Conservation (phyloP, 139 green algal species). For the Spirogloea muscicola region DNA sequence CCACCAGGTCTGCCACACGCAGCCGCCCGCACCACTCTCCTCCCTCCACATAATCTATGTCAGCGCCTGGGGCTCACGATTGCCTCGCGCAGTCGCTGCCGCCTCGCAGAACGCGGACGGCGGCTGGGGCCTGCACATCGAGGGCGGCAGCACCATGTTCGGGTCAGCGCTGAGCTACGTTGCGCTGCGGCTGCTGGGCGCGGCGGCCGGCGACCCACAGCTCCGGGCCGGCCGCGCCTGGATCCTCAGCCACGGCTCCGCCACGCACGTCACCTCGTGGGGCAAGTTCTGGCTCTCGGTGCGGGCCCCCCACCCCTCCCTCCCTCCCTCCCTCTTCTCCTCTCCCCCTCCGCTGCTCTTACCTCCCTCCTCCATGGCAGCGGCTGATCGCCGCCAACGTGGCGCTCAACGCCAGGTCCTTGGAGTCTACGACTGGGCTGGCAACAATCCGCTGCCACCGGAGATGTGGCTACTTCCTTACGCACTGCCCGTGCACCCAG, state of each 20-base stretch:
- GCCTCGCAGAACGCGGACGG: slow-evolving; percentile 78
- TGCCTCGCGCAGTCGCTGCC: no score
- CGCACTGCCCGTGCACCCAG: slow-evolving; percentile 41
- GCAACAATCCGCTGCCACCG: slow-evolving; percentile 63
- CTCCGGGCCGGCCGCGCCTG: slow-evolving; percentile 54
- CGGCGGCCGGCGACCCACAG: slow-evolving; percentile 13
- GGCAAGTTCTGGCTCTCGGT: slow-evolving; percentile 97
- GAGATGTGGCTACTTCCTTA: slow-evolving; percentile 99
- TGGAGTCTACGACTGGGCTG: slow-evolving; percentile 79
- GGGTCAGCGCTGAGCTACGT: slow-evolving; percentile 81
- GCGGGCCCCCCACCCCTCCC: neutral
- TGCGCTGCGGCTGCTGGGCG: slow-evolving; percentile 45
- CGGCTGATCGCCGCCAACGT: no score
- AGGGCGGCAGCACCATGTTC: slow-evolving; percentile 97
- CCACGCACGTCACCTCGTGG: slow-evolving; percentile 83
- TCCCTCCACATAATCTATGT: no score
- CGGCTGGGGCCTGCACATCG: slow-evolving; percentile 95
- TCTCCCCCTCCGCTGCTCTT: neutral
- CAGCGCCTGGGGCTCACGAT: no score
- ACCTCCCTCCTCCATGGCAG: no score
- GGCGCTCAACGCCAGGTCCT: no score
- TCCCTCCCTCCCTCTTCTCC: neutral
- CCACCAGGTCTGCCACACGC: slow-evolving; percentile 69
- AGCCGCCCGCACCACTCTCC: no score
- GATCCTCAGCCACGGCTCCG: slow-evolving; percentile 83